Evolutionary conservation across 1,284 basidiomycete species (phyloP).

Genomic region (Agaricales sp.): DNA sequence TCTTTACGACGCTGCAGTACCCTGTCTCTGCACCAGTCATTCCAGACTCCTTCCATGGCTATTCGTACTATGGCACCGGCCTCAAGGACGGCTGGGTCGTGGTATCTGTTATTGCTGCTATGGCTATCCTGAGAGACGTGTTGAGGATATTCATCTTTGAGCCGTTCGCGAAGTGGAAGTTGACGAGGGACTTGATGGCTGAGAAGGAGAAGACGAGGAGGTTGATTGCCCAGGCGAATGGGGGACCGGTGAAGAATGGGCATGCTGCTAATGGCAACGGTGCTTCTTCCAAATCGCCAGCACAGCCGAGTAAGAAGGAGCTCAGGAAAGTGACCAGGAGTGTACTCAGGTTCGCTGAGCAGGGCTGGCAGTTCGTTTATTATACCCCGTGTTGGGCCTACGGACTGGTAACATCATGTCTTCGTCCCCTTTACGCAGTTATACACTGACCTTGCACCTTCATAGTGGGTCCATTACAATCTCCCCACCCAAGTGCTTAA

Average conservation of each 20-base stretch:
- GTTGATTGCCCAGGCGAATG: constrained; percentile 20
- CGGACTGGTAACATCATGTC: constrained; percentile 64
- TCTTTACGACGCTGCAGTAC: constrained; percentile 23
- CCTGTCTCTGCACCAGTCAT: constrained; percentile 41
- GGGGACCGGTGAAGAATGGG: constrained; percentile 18
- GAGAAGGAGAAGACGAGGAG: constrained; percentile 16
- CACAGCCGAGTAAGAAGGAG: constrained; percentile 28
- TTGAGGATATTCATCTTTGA: constrained; percentile 64
- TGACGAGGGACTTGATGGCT: constrained; percentile 39
- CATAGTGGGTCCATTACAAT: constrained; percentile 69
- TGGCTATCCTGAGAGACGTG: constrained; percentile 73
- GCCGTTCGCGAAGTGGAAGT: constrained; percentile 69
- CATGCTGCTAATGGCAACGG: constrained; percentile 22
- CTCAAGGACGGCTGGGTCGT: constrained; percentile 63
- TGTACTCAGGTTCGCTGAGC: constrained; percentile 86
- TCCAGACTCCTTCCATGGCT: constrained; percentile 61
- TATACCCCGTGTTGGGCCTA: constrained; percentile 67
- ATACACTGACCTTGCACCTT: constrained; percentile 8
- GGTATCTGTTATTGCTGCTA: constrained; percentile 62
- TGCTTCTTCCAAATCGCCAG: constrained; percentile 18
- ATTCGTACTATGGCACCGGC: constrained; percentile 61
- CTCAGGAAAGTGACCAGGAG: constrained; percentile 54
- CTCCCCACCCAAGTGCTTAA: constrained; percentile 62
- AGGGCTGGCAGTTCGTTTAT: constrained; percentile 85
- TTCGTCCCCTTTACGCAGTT: constrained; percentile 6